Base-by-base conservation (phyloP, 352 stramenopile species). In the Globisporangium viniferum region DNA sequence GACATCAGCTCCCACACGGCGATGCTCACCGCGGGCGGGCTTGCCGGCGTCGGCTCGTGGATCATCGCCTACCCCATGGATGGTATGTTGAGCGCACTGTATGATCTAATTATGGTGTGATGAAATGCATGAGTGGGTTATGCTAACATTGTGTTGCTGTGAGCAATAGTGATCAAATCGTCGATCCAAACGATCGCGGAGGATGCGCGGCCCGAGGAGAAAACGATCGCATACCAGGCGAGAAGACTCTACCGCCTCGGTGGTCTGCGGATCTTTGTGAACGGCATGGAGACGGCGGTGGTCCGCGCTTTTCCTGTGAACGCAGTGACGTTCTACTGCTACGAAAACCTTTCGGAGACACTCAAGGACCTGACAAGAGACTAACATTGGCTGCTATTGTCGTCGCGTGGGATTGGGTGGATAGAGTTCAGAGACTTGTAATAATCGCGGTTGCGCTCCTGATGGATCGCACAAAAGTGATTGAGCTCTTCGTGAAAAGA, bases 271-370 rank as follows among this genome's bases (percentile, higher is more conserved):
- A 86, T 94, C 49, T 96, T 96, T 59, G 82, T 91, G 67, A 89
- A 86, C 51, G 89, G 89, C 6, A 66, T 96, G 9, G 81, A 81
- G 36, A 94, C 89, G 24, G 84, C 87, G 20, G 82, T 91, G 71
- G 73, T 94, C 48, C 84, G 89, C 46, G 88, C 88, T 31, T 96
- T 96, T 62, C 88, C 88, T 2, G 86, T 92, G 39, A 95, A 92
- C 53, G 88, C 86, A 14, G 88, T 96, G 39, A 96, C 89, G 29
- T 94, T 96, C 66, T 94, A 88, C 74, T 84, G 73, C 68, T 96
- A 96, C 74, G 89, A 96, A 67, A 85, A 84, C 68, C 79, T 87
- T 1, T 92, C 86, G 2, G 76, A 85, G 39, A 24, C 88, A 58
- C 81, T 95, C 49, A 93, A 92, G 73, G 72, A 87, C 41, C 66